These are phyloP conservation scores for Phlebiopsis gigantea DNA, from an alignment of 768 basidiomycete species.

Conservation along the genomic window DNA sequence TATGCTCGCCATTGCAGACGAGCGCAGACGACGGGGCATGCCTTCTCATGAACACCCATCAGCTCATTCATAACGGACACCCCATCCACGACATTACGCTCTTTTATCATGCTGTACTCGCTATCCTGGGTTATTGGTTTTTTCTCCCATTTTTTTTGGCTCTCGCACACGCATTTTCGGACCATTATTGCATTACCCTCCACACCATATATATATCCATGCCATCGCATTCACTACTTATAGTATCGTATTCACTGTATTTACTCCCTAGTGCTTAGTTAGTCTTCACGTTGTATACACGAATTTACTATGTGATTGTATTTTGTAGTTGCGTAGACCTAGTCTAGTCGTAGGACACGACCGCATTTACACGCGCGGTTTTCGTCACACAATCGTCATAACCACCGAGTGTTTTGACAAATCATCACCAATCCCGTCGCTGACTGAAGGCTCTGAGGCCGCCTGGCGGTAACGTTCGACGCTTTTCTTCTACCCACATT, in stretches of 20 bases:
- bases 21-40: constrained; percentile 28
- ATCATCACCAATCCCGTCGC: too few relatives aligned
- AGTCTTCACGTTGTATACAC: background rate
- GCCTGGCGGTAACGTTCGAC: too few relatives aligned
- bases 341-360: too few relatives aligned
- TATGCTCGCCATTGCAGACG: constrained; percentile 38
- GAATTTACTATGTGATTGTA: background rate
- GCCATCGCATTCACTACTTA: background rate
- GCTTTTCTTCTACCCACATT: too few relatives aligned
- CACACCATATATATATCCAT: background rate
- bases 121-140: background rate
- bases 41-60: background rate
- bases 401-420: too few relatives aligned
- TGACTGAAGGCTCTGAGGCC: too few relatives aligned
- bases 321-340: background rate
- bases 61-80: background rate
- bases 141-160: background rate
- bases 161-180: background rate
- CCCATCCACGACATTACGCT: background rate
- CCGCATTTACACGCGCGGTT: too few relatives aligned
- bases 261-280: background rate
- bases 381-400: too few relatives aligned
- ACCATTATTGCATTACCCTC: background rate
- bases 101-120: background rate
- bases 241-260: background rate